These are phyloP conservation scores for Cymbopogon flexuosus DNA, from an alignment of 202 grass and related monocot species.

Conservation along the genomic window DNA sequence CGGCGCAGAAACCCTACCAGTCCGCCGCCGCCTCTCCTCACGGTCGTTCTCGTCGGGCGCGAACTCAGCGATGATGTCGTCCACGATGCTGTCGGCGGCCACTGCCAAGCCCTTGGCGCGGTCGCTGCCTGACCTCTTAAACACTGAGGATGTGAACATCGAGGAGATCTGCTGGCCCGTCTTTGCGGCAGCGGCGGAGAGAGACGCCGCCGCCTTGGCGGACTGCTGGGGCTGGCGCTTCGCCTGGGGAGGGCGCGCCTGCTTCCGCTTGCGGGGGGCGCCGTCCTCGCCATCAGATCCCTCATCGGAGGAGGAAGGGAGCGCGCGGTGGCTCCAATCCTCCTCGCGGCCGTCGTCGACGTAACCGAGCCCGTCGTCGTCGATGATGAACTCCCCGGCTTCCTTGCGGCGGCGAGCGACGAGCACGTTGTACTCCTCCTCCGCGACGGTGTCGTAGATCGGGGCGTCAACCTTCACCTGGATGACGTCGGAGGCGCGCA, in stretches of 20 bases:
- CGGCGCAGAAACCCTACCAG: conserved; percentile 21
- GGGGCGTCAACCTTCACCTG: conserved; percentile 78
- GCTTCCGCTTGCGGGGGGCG: conserved; percentile 48
- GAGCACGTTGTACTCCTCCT: conserved; percentile 79
- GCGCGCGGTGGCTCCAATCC: conserved; percentile 66
- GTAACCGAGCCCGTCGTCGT: conserved; percentile 88
- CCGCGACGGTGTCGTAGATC: conserved; percentile 83
- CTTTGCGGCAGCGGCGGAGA: conserved; percentile 49
- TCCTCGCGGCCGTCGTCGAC: conserved; percentile 88
- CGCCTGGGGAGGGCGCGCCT: conserved; percentile 37
- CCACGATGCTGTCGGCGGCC: conserved; percentile 61
- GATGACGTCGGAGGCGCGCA: conserved; percentile 31
- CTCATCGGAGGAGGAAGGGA: conserved; percentile 64
- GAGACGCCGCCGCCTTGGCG: conserved; percentile 43
- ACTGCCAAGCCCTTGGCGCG: conserved; percentile 45
- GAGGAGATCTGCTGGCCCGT: conserved; percentile 61
- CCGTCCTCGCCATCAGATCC: conserved; percentile 46
- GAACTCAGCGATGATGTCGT: conserved; percentile 82
- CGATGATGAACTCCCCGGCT: conserved; percentile 65
- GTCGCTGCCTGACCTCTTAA: conserved; percentile 56
- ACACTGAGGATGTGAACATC: conserved; percentile 72
- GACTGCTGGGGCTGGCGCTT: conserved; percentile 56
- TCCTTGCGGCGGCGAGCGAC: conserved; percentile 72
- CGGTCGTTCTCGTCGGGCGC: conserved; percentile 72
- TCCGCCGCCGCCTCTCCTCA: conserved; percentile 54